Base-by-base conservation (phyloP, 805 yeast species). In the Candida broadrunensis region DNA sequence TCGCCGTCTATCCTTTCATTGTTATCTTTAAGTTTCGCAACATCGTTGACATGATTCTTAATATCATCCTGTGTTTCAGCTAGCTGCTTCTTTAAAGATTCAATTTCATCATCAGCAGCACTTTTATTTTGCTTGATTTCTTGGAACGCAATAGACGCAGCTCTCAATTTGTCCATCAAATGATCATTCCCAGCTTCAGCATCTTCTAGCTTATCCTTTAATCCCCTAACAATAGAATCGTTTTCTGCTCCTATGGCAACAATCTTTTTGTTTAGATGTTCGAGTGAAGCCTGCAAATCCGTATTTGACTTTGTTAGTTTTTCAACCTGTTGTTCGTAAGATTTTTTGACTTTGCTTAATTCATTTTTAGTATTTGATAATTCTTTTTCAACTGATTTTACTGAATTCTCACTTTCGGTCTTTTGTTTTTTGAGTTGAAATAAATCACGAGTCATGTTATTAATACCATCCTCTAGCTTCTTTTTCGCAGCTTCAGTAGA, bases 401-500 rank as follows among this genome's bases (percentile, higher is more conserved):
- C 59, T 7, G 61, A 59, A 19, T 67, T 65, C 34, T 75, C 80
- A 5, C 73, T 51, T 0, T 75, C 73, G 2, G 75, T 79, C 43
- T 81, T 82, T 25, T 79, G 80, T 41, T 77, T 78, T 0, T 80
- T 73, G 33, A 88, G 65, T 36, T 75, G 75, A 59, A 88, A 77
- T 23, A 90, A 65, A 48, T 90, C 98, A 30, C 91, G 70, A 40
- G 83, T 85, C 96, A 90, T 86, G 50, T 88, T 89, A 56, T 89
- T 89, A 38, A 90, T 83, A 3, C 96, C 97, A 44, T 80, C 83
- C 52, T 90, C 97, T 1, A 91, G 85, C 47, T 77, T 82, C 19
- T 71, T 70, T 50, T 80, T 83, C 11, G 73, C 75, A 7, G 57
- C 59, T 33, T 64, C 70, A 6, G 65, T 41, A 2, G 54, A 44